phyloP scores from a whole-genome alignment of 805 yeast genomes.

The Lipomyces lipofer region DNA sequence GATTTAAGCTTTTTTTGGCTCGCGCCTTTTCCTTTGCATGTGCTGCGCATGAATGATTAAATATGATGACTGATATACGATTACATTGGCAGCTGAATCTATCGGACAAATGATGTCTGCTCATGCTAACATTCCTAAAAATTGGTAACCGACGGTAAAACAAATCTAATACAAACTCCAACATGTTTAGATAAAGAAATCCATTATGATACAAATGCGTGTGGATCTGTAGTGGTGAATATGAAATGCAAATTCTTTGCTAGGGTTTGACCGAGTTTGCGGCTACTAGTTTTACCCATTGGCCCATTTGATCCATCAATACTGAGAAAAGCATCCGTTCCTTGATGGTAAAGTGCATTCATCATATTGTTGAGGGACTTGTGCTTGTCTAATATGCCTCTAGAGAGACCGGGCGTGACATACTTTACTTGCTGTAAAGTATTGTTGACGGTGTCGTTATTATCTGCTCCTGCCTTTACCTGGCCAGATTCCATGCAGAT shows the following conservation, averaged over 20 bases:
- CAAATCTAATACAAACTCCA: no score
- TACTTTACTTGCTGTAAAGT: constrained; percentile 20
- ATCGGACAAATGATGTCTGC: no score
- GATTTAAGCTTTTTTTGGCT: no score
- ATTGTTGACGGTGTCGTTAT: constrained; percentile 13
- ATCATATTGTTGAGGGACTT: constrained; percentile 18
- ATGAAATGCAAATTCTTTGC: constrained; percentile 14
- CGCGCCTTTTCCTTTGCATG: no score
- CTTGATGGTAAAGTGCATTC: constrained; percentile 2
- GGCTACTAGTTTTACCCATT: neutral
- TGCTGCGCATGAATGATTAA: no score
- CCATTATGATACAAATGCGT: constrained; percentile 15
- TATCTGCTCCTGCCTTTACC: constrained; percentile 17
- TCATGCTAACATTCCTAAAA: no score
- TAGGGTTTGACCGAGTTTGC: constrained; percentile 18
- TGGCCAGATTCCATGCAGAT: constrained; percentile 30
- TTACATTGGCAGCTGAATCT: no score
- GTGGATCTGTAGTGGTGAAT: constrained; percentile 22
- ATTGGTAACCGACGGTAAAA: no score
- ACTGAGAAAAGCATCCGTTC: constrained; percentile 11
- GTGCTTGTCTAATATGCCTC: constrained; percentile 12
- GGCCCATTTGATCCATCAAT: neutral
- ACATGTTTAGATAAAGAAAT: neutral
- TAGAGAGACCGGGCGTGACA: constrained; percentile 23
- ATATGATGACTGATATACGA: no score